A percentile compares a stretch with the other conserved stretches of the same genome.
These are phyloP conservation scores for Colletotrichum tropicicola DNA, from an alignment of 2,329 filamentous ascomycete genomes.

Conservation along the genomic window DNA sequence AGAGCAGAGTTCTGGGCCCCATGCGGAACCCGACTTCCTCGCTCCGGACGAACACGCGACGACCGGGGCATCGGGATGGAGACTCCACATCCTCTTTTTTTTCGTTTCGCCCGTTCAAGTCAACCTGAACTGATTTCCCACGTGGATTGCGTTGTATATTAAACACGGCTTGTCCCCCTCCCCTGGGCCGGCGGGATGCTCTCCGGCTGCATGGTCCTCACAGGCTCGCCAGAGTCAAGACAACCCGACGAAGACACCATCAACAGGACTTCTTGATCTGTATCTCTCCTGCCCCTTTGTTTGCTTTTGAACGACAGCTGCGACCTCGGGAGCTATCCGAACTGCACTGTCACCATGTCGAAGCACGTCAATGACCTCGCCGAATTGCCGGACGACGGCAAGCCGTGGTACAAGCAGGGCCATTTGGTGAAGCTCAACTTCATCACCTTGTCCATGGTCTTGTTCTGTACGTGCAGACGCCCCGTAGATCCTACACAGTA, in stretches of 20 bases:
- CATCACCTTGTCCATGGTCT: constrained; percentile 42
- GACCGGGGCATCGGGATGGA: constrained; percentile 12
- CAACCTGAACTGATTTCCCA: neutral
- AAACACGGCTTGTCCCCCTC: neutral
- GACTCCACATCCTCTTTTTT: constrained; percentile 15
- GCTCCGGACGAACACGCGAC: constrained; percentile 20
- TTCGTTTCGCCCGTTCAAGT: neutral
- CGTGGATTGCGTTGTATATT: constrained; percentile 1
- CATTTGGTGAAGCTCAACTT: constrained; percentile 55
- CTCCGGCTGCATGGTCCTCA: neutral
- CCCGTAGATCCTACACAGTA: too few relatives aligned
- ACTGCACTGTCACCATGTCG: constrained; percentile 6
- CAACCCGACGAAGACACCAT: neutral
- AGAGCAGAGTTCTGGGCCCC: constrained; percentile 7
- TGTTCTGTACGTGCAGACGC: constrained; percentile 31
- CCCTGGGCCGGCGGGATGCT: neutral
- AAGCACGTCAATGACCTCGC: constrained; percentile 15
- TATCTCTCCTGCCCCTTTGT: neutral
- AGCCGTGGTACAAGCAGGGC: constrained; percentile 50
- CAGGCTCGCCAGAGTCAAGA: constrained; percentile 15
- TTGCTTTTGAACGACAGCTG: neutral
- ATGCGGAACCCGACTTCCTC: neutral
- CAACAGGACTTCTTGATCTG: neutral
- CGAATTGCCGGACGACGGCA: constrained; percentile 48
- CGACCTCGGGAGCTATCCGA: neutral